Conservation (phyloP, 257 asterid genomes). For the Verbena officinalis region DNA sequence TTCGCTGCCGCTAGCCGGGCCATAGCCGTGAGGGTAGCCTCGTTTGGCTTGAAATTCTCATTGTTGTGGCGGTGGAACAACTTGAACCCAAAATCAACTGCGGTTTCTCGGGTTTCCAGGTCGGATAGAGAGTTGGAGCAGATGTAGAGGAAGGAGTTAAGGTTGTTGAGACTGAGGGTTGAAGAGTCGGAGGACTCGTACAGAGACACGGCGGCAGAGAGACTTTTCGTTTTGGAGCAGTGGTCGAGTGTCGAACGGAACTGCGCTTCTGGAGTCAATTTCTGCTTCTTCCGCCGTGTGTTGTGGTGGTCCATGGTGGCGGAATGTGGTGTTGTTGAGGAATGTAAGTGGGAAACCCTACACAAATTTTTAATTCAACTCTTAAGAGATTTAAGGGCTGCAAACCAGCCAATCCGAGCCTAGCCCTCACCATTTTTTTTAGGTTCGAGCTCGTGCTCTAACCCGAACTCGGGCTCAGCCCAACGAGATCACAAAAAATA, state of each 20-base stretch:
- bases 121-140: slow-evolving; percentile 64
- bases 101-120: slow-evolving; percentile 47
- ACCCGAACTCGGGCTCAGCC: too few species aligned
- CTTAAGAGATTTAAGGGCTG: too few species aligned
- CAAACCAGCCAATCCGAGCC: too few species aligned
- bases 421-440: too few species aligned
- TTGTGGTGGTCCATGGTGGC: slow-evolving; percentile 52
- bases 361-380: background rate
- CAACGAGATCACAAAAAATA: too few species aligned
- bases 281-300: slow-evolving; percentile 64
- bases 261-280: slow-evolving; percentile 67
- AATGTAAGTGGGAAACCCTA: slow-evolving; percentile 18
- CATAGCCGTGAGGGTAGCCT: slow-evolving; percentile 81
- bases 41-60: slow-evolving; percentile 59
- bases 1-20: slow-evolving; percentile 71
- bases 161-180: slow-evolving; percentile 58
- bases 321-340: slow-evolving; percentile 4
- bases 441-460: too few species aligned
- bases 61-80: slow-evolving; percentile 45
- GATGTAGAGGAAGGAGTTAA: slow-evolving; percentile 79
- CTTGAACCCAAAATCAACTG: slow-evolving; percentile 76
- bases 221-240: slow-evolving; percentile 72
- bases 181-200: slow-evolving; percentile 57
- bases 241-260: slow-evolving; percentile 71
- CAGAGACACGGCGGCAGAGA: slow-evolving; percentile 66